A percentile compares a stretch with the other conserved stretches of the same genome.
Conservation (phyloP, 1,139 yeast genomes). For the Pichia sp. region DNA sequence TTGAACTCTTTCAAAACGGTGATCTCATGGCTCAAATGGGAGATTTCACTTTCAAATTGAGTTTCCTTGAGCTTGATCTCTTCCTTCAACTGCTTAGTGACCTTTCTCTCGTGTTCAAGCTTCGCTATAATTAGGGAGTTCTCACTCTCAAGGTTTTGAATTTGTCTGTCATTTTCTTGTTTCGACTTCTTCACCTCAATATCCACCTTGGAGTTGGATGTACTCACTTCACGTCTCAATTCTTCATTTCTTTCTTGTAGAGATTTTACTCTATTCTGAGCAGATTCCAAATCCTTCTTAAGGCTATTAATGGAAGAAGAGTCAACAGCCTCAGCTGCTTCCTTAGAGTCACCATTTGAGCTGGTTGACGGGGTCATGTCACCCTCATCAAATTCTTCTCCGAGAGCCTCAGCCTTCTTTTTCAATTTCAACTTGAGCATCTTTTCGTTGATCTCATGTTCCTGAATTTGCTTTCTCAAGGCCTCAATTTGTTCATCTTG, state of each 20-base stretch:
- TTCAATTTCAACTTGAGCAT: slow-evolving; percentile 44
- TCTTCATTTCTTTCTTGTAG: slow-evolving; percentile 75
- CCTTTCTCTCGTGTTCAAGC: slow-evolving; percentile 44
- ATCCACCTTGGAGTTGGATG: slow-evolving; percentile 41
- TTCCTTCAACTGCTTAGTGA: slow-evolving; percentile 28
- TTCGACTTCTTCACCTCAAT: slow-evolving; percentile 28
- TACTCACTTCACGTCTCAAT: slow-evolving; percentile 57
- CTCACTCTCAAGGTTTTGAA: slow-evolving; percentile 57
- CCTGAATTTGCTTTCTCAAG: slow-evolving; percentile 45
- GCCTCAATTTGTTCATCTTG: slow-evolving; percentile 37
- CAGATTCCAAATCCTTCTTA: slow-evolving; percentile 65
- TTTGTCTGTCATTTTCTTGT: slow-evolving; percentile 31
- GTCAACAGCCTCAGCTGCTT: slow-evolving; percentile 10
- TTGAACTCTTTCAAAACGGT: slow-evolving; percentile 41
- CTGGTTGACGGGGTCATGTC: background rate
- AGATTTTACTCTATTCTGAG: slow-evolving; percentile 61
- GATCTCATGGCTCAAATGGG: slow-evolving; percentile 44
- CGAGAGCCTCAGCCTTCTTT: slow-evolving; percentile 47
- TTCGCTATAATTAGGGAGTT: slow-evolving; percentile 59
- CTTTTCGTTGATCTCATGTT: slow-evolving; percentile 48
- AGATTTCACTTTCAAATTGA: slow-evolving; percentile 34
- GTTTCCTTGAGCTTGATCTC: slow-evolving; percentile 24
- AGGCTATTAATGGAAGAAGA: slow-evolving; percentile 53
- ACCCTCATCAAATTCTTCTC: slow-evolving; percentile 38
- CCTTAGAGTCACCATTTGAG: background rate